A percentile compares a stretch with the other conserved stretches of the same genome.
Evolutionary conservation across 768 basidiomycete genomes (phyloP).

Genomic region (Tricholomella constricta): DNA sequence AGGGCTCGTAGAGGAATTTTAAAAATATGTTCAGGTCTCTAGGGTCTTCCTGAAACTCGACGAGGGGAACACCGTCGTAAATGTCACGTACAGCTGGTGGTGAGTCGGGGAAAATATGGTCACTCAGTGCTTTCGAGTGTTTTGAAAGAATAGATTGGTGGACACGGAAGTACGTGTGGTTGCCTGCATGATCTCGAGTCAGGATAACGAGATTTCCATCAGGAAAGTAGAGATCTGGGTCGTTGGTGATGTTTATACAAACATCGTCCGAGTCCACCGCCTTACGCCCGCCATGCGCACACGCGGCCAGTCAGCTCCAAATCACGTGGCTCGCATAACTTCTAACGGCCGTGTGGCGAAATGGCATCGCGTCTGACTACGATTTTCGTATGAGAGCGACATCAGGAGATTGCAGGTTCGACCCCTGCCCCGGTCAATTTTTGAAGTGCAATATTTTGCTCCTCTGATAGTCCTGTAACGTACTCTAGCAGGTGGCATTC

Average conservation of each 20-base stretch:
- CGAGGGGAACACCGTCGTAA: slow-evolving; percentile 26
- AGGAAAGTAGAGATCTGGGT: slow-evolving; percentile 27
- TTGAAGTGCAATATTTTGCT: neutral
- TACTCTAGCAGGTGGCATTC: too few relatives aligned
- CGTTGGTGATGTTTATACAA: slow-evolving; percentile 27
- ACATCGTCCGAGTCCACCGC: slow-evolving; percentile 21
- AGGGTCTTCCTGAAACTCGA: slow-evolving; percentile 28
- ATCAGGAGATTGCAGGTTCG: slow-evolving; percentile 85
- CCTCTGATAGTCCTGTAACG: too few relatives aligned
- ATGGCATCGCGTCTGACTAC: slow-evolving; percentile 95
- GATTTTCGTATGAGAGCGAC: slow-evolving; percentile 35
- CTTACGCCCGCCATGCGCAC: neutral
- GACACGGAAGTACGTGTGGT: slow-evolving; percentile 28
- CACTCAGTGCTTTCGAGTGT: slow-evolving; percentile 28
- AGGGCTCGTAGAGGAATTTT: slow-evolving; percentile 30
- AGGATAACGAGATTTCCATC: slow-evolving; percentile 28
- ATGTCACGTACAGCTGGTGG: slow-evolving; percentile 18
- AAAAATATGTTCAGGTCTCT: slow-evolving; percentile 25
- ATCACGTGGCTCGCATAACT: neutral
- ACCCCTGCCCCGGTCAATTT: slow-evolving; percentile 50
- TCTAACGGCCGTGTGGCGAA: slow-evolving; percentile 56
- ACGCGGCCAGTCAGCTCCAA: neutral
- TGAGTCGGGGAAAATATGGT: slow-evolving; percentile 22
- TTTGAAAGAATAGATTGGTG: slow-evolving; percentile 29
- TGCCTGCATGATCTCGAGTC: slow-evolving; percentile 24